A percentile compares a stretch with the other conserved stretches of the same genome.
These are phyloP conservation scores for Tulasnella sp. DNA, from an alignment of 768 basidiomycete species.

Conservation along the genomic window DNA sequence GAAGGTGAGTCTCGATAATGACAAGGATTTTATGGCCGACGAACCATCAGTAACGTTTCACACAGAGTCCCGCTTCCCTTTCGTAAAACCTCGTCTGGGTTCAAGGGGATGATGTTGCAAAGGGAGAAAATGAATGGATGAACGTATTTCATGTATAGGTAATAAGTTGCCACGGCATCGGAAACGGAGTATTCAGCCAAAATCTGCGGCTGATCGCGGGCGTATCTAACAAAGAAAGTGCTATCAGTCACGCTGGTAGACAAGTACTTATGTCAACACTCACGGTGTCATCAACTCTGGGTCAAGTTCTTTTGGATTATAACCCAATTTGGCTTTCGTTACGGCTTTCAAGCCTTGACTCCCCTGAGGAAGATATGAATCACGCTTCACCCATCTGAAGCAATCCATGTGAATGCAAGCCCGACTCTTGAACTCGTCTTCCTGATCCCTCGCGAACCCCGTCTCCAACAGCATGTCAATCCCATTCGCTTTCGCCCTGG, in stretches of 20 bases:
- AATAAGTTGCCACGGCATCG: constrained; percentile 99
- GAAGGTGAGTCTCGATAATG: constrained; percentile 5
- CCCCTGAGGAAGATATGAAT: constrained; percentile 96
- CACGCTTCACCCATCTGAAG: constrained; percentile 98
- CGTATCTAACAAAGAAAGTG: constrained; percentile 50
- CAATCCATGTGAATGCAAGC: constrained; percentile 97
- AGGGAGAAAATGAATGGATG: constrained; percentile 99
- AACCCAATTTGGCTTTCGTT: constrained; percentile 89
- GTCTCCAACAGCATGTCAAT: constrained; percentile 95
- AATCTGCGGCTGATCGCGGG: constrained; percentile 84
- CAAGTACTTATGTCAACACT: constrained; percentile 25
- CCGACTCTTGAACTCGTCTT: constrained; percentile 90
- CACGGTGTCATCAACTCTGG: constrained; percentile 99
- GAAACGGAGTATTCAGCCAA: constrained; percentile 98
- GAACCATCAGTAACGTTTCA: constrained; percentile 93
- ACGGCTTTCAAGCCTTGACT: constrained; percentile 98
- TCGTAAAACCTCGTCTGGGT: constrained; percentile 88
- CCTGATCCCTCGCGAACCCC: constrained; percentile 80
- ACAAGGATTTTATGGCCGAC: constrained; percentile 19
- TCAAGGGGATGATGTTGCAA: constrained; percentile 96
- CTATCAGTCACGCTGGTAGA: background rate
- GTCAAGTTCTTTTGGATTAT: constrained; percentile 92
- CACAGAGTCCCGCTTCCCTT: constrained; percentile 96
- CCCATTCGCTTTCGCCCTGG: constrained; percentile 70
- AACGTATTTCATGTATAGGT: constrained; percentile 99